Conservation (phyloP, 1,284 basidiomycete species). For the Heterobasidion occidentale region DNA sequence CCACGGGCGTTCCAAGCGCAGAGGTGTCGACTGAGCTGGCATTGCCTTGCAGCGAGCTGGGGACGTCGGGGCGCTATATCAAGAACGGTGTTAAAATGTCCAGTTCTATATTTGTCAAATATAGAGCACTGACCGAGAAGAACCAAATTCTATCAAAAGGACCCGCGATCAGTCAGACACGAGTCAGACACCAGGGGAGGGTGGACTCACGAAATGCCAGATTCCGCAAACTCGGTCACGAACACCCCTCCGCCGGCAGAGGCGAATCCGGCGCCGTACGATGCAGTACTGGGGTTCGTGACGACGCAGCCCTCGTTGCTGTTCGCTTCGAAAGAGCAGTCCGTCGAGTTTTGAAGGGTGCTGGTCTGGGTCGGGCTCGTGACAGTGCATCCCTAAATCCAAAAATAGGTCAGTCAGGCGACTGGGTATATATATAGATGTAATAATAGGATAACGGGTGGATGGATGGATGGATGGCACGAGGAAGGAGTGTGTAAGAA, state of each 20-base stretch:
- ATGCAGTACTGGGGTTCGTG: constrained; percentile 39
- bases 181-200: background rate
- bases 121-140: constrained; percentile 39
- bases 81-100: background rate
- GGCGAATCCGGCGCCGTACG: constrained; percentile 63
- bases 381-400: constrained; percentile 42
- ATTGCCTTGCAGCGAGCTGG: constrained; percentile 43
- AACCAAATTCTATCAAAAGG: constrained; percentile 57
- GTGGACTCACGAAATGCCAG: constrained; percentile 51
- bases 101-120: background rate
- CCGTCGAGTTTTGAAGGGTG: constrained; percentile 46
- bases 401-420: background rate
- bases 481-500: too few relatives aligned
- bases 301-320: constrained; percentile 58
- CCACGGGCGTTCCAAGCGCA: constrained; percentile 58
- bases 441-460: too few relatives aligned
- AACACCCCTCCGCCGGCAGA: constrained; percentile 61
- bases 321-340: constrained; percentile 50
- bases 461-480: too few relatives aligned
- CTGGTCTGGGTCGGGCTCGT: constrained; percentile 41
- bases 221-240: constrained; percentile 60
- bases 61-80: constrained; percentile 45
- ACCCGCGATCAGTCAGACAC: background rate
- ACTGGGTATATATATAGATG: too few relatives aligned
- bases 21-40: constrained; percentile 53